phyloP scores from a whole-genome alignment of 106 monocot genomes.

The Triglochin maritima region DNA sequence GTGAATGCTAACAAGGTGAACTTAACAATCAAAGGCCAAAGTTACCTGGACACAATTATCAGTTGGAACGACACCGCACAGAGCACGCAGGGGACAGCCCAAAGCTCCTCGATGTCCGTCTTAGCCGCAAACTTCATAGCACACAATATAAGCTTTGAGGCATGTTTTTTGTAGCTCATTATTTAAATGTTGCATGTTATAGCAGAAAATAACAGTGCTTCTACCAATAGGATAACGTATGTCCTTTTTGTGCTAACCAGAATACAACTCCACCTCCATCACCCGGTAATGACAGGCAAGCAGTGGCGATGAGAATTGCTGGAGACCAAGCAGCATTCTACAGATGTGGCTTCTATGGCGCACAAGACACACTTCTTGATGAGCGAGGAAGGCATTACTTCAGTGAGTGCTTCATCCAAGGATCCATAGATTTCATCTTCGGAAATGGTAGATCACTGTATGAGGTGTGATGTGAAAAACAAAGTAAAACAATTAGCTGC shows the following conservation, averaged over 20 bases:
- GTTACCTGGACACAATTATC: constrained; percentile 41
- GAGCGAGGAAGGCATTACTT: constrained; percentile 52
- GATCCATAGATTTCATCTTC: constrained; percentile 58
- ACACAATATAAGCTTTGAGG: constrained; percentile 61
- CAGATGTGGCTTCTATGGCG: constrained; percentile 41
- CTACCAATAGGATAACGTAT: background rate
- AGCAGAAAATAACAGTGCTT: no score
- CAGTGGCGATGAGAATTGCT: constrained; percentile 40
- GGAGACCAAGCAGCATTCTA: constrained; percentile 68
- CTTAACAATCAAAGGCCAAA: constrained; percentile 51
- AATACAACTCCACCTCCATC: constrained; percentile 27
- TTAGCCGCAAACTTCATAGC: constrained; percentile 51
- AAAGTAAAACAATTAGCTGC: no score
- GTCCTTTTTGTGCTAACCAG: constrained; percentile 8
- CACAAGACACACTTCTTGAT: constrained; percentile 56
- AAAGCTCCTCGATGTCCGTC: constrained; percentile 40
- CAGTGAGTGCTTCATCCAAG: constrained; percentile 38
- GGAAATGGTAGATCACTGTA: constrained; percentile 53
- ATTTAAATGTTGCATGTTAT: background rate
- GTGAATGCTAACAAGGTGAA: constrained; percentile 47
- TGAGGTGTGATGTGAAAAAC: constrained; percentile 10
- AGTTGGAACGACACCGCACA: constrained; percentile 64
- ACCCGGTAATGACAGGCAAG: constrained; percentile 35
- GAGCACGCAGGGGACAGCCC: constrained; percentile 38
- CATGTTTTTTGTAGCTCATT: background rate